phyloP scores from a whole-genome alignment of 768 basidiomycete genomes.

The Mycena amicta region DNA sequence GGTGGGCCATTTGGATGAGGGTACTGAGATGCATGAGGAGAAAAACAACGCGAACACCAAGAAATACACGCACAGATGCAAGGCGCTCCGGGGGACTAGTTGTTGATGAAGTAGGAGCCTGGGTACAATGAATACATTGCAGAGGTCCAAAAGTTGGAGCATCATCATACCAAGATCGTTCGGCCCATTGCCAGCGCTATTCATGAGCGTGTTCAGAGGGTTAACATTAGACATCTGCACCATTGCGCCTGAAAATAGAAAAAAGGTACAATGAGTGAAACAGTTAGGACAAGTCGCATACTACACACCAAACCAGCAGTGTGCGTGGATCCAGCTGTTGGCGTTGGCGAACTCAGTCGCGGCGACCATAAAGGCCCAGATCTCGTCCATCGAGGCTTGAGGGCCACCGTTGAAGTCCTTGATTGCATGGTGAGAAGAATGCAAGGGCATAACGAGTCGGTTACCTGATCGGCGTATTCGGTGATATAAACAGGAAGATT shows the following conservation, averaged over 20 bases:
- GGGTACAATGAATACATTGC: no score
- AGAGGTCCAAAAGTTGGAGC: no score
- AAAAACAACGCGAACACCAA: not conserved
- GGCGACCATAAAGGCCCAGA: conserved; percentile 50
- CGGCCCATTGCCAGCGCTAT: conserved; percentile 41
- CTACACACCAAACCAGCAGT: conserved; percentile 65
- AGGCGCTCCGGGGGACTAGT: conserved; percentile 5
- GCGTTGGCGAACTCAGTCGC: conserved; percentile 49
- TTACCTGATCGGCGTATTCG: conserved; percentile 72
- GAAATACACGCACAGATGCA: not conserved
- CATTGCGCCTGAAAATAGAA: conserved; percentile 22
- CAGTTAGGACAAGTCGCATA: not conserved
- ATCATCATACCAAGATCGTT: conserved; percentile 40
- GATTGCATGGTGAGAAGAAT: conserved; percentile 27
- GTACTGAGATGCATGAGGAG: not conserved
- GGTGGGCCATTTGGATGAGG: not conserved
- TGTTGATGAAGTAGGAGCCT: conserved; percentile 21
- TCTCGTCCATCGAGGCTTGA: conserved; percentile 43
- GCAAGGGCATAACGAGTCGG: not conserved
- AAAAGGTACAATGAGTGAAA: not conserved
- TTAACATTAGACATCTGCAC: conserved; percentile 59
- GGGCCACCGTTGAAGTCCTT: conserved; percentile 54
- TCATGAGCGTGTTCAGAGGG: conserved; percentile 54
- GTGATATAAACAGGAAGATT: conserved; percentile 35
- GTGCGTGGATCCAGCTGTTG: conserved; percentile 41